Evolutionary conservation across 164 flowering plant genomes (phyloP).

Genomic region (Dillenia suffruticosa): DNA sequence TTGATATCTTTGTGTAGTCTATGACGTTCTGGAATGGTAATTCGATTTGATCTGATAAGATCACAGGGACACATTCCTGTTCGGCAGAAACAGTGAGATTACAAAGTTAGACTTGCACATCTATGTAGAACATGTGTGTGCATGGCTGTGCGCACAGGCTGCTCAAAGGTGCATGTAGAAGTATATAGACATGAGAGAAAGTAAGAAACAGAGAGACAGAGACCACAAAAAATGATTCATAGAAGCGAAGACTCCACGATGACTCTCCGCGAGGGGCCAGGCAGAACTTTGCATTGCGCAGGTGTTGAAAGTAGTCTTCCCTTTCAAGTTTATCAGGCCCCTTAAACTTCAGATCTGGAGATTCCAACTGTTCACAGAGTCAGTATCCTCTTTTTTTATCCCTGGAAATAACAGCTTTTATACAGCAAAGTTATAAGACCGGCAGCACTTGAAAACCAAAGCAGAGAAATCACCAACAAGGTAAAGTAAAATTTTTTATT

Average conservation of each 20-base stretch:
- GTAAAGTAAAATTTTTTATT: too few relatives aligned
- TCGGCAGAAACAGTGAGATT: conserved; percentile 4
- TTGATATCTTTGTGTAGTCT: conserved; percentile 78
- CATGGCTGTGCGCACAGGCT: not conserved
- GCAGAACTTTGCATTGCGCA: conserved; percentile 93
- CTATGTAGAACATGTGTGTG: not conserved
- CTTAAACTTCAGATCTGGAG: conserved; percentile 87
- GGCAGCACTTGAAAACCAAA: too few relatives aligned
- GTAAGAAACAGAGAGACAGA: conserved; percentile 35
- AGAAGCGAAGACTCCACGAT: conserved; percentile 96
- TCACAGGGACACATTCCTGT: conserved; percentile 95
- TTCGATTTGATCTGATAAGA: conserved; percentile 87
- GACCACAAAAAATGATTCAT: conserved; percentile 93
- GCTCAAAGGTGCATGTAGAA: not conserved
- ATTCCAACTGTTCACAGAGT: conserved; percentile 84
- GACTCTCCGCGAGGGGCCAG: conserved; percentile 99
- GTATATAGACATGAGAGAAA: conserved; percentile 6
- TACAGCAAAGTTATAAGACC: too few relatives aligned
- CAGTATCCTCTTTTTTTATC: conserved; percentile 24
- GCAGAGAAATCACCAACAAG: too few relatives aligned
- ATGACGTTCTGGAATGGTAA: conserved; percentile 87
- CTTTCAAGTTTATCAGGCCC: conserved; percentile 81
- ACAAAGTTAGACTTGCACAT: not conserved
- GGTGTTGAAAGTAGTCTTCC: conserved; percentile 75
- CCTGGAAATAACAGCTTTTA: too few relatives aligned